Evolutionary conservation across 1,284 basidiomycete genomes (phyloP).

Genomic region (Puccinia hordei): DNA sequence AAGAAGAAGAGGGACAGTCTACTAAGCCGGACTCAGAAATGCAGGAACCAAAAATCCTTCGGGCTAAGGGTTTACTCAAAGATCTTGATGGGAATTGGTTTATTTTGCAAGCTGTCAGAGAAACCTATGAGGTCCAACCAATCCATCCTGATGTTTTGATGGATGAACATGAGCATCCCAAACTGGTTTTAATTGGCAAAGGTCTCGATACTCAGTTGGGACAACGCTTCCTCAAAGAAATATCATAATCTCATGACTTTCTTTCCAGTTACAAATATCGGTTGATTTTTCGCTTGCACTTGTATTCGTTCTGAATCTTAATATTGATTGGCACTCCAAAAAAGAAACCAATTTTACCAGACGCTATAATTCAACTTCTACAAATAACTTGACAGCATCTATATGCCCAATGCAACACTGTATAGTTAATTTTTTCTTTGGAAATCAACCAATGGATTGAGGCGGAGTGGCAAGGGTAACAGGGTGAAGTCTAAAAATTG

Average conservation of each 20-base stretch:
- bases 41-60: slow-evolving; percentile 23
- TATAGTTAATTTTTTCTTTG: too few relatives aligned
- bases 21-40: background rate
- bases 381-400: too few relatives aligned
- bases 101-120: slow-evolving; percentile 46
- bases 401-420: too few relatives aligned
- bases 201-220: slow-evolving; percentile 32
- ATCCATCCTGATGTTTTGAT: slow-evolving; percentile 23
- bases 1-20: slow-evolving; percentile 14
- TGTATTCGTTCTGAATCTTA: too few relatives aligned
- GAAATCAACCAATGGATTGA: too few relatives aligned
- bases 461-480: too few relatives aligned
- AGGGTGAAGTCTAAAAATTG: too few relatives aligned
- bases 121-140: slow-evolving; percentile 44
- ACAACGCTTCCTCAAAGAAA: slow-evolving; percentile 32
- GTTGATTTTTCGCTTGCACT: too few relatives aligned
- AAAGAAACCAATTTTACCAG: too few relatives aligned
- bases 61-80: slow-evolving; percentile 48
- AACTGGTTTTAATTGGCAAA: slow-evolving; percentile 46
- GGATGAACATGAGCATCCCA: slow-evolving; percentile 4
- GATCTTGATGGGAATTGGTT: slow-evolving; percentile 46
- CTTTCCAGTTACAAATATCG: too few relatives aligned
- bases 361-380: too few relatives aligned
- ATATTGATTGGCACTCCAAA: too few relatives aligned
- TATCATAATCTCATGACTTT: slow-evolving; percentile 10